Base-by-base conservation (phyloP, 257 asterid species). In the Fraxinus quadrangulata region DNA sequence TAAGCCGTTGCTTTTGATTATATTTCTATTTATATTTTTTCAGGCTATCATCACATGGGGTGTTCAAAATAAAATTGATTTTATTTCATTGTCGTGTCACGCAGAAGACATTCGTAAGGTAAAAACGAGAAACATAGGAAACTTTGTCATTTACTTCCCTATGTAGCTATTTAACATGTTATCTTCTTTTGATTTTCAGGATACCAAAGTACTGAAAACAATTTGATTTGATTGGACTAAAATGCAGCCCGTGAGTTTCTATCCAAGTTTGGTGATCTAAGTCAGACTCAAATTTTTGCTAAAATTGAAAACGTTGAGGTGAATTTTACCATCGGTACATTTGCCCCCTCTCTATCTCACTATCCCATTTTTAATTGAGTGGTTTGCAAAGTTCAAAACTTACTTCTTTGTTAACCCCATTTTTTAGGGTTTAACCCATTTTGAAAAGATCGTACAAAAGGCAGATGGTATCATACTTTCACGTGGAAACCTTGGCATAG, bases 401-500 rank as follows among this genome's bases (percentile, higher is more conserved):
- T 70, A 76, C 59, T 72, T 26, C 19, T 39, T 70, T 42, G 71
- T 31, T 23, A 33, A 2, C 59, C 78, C 71, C 67, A 6, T 56
- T 79, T 76, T 82, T 76, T 79, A 93, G 98, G 98, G 98, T 40
- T 88, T 93, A 78, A 90, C 92, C 75, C 97, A 93, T 82, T 93
- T 93, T 21, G 98, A 93, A 45, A 97, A 93, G 89, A 93, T 93
- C 71, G 89, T 93, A 28, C 87, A 90, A 73, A 97, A 90, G 83
- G 98, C 98, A 14, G 97, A 93, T 81, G 98, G 98, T 30, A 91
- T 93, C 85, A 93, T 93, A 83, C 88, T 91, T 54, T 88, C 97
- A 6, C 97, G 97, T 78, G 97, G 97, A 83, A 90, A 93, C 85
- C 90, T 93, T 78, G 97, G 97, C n/a, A 91, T 93, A 67, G 97